Evolutionary conservation across 441 rosid genomes (phyloP).

Genomic region (Croton setiger): DNA sequence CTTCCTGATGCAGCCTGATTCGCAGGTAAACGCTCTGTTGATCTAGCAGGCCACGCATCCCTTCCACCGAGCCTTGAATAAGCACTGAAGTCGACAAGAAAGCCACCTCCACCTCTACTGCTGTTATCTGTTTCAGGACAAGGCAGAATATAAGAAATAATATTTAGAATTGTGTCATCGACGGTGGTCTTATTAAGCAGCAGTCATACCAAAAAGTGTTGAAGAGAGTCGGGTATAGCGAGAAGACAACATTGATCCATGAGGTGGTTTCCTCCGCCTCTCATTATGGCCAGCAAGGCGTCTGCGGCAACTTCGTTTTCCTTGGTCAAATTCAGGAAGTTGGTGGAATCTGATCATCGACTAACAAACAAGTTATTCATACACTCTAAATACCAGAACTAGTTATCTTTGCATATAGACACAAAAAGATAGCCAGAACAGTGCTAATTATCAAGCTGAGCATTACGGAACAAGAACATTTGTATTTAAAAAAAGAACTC

Average conservation of each 20-base stretch:
- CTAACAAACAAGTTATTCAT: constrained; percentile 15
- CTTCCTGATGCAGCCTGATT: constrained; percentile 36
- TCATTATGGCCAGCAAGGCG: constrained; percentile 91
- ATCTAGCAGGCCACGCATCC: constrained; percentile 49
- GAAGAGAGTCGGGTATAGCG: constrained; percentile 41
- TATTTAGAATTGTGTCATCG: not conserved
- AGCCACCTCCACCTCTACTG: constrained; percentile 44
- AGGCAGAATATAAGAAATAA: not conserved
- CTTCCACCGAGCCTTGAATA: constrained; percentile 38
- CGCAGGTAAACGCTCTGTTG: constrained; percentile 34
- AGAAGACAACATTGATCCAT: constrained; percentile 50
- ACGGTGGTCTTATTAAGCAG: not conserved
- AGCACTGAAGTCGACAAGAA: constrained; percentile 57
- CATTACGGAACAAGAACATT: constrained; percentile 1
- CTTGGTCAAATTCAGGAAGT: constrained; percentile 92
- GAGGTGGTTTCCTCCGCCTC: constrained; percentile 85
- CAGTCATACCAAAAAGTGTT: constrained; percentile 45
- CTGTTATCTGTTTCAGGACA: constrained; percentile 42
- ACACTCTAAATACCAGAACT: not conserved
- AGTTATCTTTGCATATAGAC: not conserved
- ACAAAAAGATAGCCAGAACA: not conserved
- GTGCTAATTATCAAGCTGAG: no score
- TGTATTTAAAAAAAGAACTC: not conserved
- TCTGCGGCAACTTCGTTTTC: constrained; percentile 86
- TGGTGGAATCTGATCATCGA: constrained; percentile 70